Evolutionary conservation across 2,329 filamentous ascomycete species (phyloP).

Genomic region (Xylariomycetidae sp.): DNA sequence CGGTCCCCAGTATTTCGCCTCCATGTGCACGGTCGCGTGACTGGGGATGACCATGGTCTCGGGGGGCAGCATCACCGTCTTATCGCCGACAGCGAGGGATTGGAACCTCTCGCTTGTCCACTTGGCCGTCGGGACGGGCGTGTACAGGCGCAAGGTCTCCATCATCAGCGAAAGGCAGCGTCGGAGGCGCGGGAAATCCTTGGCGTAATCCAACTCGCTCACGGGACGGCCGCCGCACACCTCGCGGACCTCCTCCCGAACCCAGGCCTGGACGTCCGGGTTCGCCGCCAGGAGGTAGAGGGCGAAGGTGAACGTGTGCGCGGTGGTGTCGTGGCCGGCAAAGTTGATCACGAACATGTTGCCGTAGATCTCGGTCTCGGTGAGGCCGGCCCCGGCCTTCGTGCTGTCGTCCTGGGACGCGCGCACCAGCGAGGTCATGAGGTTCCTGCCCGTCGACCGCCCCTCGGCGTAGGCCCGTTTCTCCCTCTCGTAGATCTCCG

Average conservation of each 20-base stretch:
- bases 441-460: not conserved
- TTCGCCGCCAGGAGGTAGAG: conserved; percentile 38
- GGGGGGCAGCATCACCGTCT: conserved; percentile 14
- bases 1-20: conserved; percentile 21
- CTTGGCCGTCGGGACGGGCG: conserved; percentile 22
- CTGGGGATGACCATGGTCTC: conserved; percentile 16
- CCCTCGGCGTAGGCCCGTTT: conserved; percentile 11
- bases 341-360: conserved; percentile 46
- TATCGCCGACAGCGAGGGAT: conserved; percentile 12
- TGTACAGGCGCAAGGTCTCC: conserved; percentile 37
- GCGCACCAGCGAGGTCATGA: conserved; percentile 4
- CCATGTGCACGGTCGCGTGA: conserved; percentile 17
- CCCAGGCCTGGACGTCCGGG: conserved; percentile 39
- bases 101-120: conserved; percentile 10
- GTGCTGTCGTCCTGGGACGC: conserved; percentile 14
- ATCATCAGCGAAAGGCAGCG: conserved; percentile 34
- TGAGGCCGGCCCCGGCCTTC: conserved; percentile 20
- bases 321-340: conserved; percentile 47
- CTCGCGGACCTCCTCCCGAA: conserved; percentile 32
- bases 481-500: conserved; percentile 19
- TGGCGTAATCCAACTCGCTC: conserved; percentile 29
- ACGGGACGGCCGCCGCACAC: conserved; percentile 15
- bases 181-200: conserved; percentile 35
- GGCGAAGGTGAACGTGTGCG: conserved; percentile 37
- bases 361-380: conserved; percentile 39